These are phyloP conservation scores for Glycine latifolia DNA, from an alignment of 306 rosid genomes.

Conservation along the genomic window DNA sequence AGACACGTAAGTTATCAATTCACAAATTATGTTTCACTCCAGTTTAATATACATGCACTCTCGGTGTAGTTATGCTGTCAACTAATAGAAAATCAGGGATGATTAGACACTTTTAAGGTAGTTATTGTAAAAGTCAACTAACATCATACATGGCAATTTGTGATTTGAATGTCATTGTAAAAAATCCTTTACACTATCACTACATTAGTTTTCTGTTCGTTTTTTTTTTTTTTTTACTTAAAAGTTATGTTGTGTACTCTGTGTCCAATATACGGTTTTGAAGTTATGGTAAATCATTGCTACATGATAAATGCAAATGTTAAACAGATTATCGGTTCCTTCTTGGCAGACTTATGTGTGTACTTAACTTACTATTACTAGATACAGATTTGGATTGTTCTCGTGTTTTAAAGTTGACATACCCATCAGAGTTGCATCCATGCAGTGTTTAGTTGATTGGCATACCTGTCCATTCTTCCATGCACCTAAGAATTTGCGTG, in stretches of 20 bases:
- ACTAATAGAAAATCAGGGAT: background rate
- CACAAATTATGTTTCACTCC: conserved; percentile 1
- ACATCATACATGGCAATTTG: background rate
- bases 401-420: conserved; percentile 16
- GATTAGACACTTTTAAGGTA: background rate
- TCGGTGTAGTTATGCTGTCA: background rate
- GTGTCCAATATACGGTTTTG: background rate
- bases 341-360: background rate
- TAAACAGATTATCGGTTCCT: background rate
- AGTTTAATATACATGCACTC: background rate
- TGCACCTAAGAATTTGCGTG: background rate
- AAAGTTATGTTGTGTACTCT: background rate
- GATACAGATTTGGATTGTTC: background rate
- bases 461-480: conserved; percentile 15
- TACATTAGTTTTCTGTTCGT: background rate
- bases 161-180: background rate
- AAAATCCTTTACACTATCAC: background rate
- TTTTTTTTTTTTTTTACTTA: background rate
- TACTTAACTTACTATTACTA: background rate
- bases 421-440: conserved; percentile 6
- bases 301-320: background rate
- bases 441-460: background rate
- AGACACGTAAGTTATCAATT: conserved; percentile 78
- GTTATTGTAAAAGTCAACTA: background rate
- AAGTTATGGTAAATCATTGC: background rate